phyloP scores from a whole-genome alignment of 2,329 filamentous ascomycete species.

The Fusarium coffeatum region DNA sequence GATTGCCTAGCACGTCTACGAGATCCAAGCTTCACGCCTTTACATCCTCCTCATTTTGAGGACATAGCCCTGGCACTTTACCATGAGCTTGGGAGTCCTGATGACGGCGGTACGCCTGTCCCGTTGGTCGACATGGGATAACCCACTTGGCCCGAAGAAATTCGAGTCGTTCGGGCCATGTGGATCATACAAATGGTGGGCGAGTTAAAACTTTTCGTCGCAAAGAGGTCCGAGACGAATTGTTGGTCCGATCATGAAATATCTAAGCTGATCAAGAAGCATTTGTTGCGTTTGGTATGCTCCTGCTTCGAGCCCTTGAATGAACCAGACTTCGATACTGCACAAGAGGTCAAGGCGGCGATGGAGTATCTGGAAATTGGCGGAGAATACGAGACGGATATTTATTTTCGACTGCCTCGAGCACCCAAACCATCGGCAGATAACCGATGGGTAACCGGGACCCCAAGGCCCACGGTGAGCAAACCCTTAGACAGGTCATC shows the following conservation, averaged over 20 bases:
- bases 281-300: background rate
- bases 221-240: background rate
- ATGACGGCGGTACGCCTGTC: slow-evolving; percentile 4
- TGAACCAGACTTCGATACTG: background rate
- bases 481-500: no score
- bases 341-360: slow-evolving; percentile 10
- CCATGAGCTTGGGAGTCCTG: slow-evolving; percentile 10
- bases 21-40: slow-evolving; percentile 27
- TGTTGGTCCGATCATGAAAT: background rate
- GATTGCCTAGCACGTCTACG: background rate
- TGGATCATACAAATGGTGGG: slow-evolving; percentile 36
- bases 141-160: slow-evolving; percentile 42
- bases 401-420: slow-evolving; percentile 4
- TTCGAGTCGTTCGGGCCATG: slow-evolving; percentile 38
- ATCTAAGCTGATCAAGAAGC: background rate
- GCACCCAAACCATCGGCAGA: background rate
- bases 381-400: slow-evolving; percentile 2
- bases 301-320: no score
- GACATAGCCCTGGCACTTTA: background rate
- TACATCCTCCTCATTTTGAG: background rate
- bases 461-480: background rate
- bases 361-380: slow-evolving; percentile 17
- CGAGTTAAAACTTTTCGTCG: slow-evolving; percentile 1
- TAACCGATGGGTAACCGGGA: slow-evolving; percentile 19
- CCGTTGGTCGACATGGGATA: slow-evolving; percentile 22